These are phyloP conservation scores for Coemansia sp. DNA, from an alignment of 192 early-diverging fungal genomes.

Conservation along the genomic window DNA sequence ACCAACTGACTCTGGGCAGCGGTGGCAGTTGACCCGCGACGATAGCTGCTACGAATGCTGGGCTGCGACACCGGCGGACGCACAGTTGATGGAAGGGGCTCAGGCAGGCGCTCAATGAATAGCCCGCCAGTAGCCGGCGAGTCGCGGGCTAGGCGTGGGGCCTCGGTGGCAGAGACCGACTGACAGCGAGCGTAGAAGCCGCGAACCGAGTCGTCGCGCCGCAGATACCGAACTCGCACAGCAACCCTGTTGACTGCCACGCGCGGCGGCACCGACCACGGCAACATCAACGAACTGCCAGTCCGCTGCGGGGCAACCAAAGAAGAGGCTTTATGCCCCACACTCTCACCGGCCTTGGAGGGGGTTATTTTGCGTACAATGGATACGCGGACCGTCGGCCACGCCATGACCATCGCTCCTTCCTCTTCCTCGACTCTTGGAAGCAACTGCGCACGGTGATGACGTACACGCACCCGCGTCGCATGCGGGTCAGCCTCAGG, in stretches of 20 bases:
- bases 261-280: conserved; percentile 51
- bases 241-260: conserved; percentile 29
- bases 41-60: background rate
- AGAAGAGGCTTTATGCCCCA: background rate
- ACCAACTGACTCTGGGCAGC: conserved; percentile 3
- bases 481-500: conserved; percentile 52
- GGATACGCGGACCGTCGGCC: conserved; percentile 34
- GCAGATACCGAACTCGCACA: conserved; percentile 41
- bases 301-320: background rate
- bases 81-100: background rate
- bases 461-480: conserved; percentile 43
- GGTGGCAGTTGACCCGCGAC: background rate
- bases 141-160: conserved; percentile 10
- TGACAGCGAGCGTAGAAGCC: conserved; percentile 44
- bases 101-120: conserved; percentile 26
- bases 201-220: conserved; percentile 27
- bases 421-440: conserved; percentile 19
- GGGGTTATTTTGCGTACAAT: conserved; percentile 1
- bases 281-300: background rate
- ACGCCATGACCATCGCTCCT: conserved; percentile 24
- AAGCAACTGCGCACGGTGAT: conserved; percentile 31
- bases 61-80: background rate
- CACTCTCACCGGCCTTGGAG: background rate
- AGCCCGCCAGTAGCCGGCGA: conserved; percentile 6
- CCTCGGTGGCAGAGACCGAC: conserved; percentile 28